Percentiles rank a stretch among this genome's conserved stretches.
Conservation (phyloP, 164 flowering plant genomes). For the Vitis labrusca region DNA sequence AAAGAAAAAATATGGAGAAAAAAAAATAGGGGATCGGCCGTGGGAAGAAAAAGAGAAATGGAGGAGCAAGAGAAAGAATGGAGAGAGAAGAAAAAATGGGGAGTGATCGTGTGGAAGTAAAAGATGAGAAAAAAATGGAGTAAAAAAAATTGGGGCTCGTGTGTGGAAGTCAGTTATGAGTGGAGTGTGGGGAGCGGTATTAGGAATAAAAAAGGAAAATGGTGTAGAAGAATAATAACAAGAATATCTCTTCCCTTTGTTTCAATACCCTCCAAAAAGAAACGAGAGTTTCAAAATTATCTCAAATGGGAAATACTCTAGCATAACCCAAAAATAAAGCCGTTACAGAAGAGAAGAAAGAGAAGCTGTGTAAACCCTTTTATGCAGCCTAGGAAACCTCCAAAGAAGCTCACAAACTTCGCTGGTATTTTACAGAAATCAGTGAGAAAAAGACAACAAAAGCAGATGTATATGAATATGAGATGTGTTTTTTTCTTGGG, state of each 20-base stretch:
- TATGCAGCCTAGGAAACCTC: conserved; percentile 12
- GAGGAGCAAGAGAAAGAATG: too few species aligned
- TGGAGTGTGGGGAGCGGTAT: background rate
- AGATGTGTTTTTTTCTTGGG: background rate
- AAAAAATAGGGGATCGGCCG: too few species aligned
- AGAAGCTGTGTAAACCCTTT: conserved; percentile 2
- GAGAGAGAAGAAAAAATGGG: too few species aligned
- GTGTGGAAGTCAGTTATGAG: too few species aligned
- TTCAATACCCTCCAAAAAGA: conserved; percentile 14
- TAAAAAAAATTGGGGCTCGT: too few species aligned
- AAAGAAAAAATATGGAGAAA: too few species aligned
- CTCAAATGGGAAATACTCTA: background rate
- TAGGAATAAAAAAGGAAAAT: conserved; percentile 22
- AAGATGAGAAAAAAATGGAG: too few species aligned
- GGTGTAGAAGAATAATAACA: conserved; percentile 27
- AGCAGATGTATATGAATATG: conserved; percentile 2
- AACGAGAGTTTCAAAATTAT: too few species aligned
- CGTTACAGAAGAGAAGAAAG: background rate
- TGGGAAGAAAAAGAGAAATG: too few species aligned
- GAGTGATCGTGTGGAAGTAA: too few species aligned
- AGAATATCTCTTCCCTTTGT: conserved; percentile 33
- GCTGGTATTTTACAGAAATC: conserved; percentile 14
- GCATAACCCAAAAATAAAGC: conserved; percentile 4
- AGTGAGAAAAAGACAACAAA: conserved; percentile 24
- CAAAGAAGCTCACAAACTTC: conserved; percentile 34